Percentiles rank a stretch among this genome's conserved stretches.
Conservation (phyloP, 1,284 basidiomycete genomes). For the Fomes fomentarius region DNA sequence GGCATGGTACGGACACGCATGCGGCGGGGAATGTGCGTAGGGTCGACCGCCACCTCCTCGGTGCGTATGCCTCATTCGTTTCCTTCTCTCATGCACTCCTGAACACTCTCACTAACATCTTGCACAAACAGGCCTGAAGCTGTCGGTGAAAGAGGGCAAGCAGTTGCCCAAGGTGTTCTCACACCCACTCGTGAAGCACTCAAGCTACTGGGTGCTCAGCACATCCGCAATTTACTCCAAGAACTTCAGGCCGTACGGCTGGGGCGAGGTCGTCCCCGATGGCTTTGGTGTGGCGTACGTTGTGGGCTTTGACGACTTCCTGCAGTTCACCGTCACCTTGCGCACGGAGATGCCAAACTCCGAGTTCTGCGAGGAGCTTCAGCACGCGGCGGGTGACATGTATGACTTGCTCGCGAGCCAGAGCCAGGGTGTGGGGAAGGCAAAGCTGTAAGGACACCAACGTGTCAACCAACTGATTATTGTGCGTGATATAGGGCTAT, state of each 20-base stretch:
- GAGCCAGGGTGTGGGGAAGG: no score
- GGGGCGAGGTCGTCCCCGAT: constrained; percentile 84
- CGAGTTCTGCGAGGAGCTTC: constrained; percentile 67
- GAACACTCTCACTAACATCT: no score
- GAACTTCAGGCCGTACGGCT: constrained; percentile 82
- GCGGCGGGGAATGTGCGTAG: no score
- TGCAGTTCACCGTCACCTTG: constrained; percentile 84
- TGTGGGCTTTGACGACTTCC: constrained; percentile 76
- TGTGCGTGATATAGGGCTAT: no score
- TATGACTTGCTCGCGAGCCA: constrained; percentile 39
- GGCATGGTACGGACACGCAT: no score
- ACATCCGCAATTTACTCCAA: constrained; percentile 87
- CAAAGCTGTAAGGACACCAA: no score
- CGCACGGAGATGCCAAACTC: constrained; percentile 76
- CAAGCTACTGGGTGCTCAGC: no score
- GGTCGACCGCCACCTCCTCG: constrained; percentile 84
- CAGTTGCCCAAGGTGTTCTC: constrained; percentile 66
- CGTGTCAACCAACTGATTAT: no score
- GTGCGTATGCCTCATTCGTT: constrained; percentile 45
- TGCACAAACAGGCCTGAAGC: no score
- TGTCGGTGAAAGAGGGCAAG: constrained; percentile 62
- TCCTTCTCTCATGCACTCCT: no score
- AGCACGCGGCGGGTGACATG: constrained; percentile 67
- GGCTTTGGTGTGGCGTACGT: constrained; percentile 82
- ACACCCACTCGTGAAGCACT: constrained; percentile 72